Conservation (phyloP, 2,329 filamentous ascomycete species). For the Laburnicola sp. region DNA sequence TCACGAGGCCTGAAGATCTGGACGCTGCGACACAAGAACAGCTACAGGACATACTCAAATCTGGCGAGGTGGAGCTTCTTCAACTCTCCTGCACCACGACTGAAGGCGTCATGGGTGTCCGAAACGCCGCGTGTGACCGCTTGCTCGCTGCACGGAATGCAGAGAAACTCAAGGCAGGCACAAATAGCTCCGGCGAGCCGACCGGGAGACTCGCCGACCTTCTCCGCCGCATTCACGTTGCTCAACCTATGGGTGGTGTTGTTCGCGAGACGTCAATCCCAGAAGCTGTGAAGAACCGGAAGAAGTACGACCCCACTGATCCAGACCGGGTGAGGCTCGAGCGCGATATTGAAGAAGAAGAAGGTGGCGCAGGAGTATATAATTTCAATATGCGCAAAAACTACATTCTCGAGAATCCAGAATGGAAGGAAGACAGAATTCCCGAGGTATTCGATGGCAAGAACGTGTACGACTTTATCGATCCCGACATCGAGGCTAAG, state of each 20-base stretch:
- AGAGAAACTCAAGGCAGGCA: slow-evolving; percentile 89
- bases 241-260: slow-evolving; percentile 82
- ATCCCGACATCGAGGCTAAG: slow-evolving; percentile 94
- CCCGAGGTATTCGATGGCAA: slow-evolving; percentile 93
- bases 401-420: slow-evolving; percentile 82
- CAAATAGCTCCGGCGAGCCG: slow-evolving; percentile 73
- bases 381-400: slow-evolving; percentile 88
- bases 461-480: slow-evolving; percentile 97
- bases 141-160: slow-evolving; percentile 90
- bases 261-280: slow-evolving; percentile 84
- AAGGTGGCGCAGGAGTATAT: slow-evolving; percentile 94
- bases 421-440: slow-evolving; percentile 96
- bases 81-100: slow-evolving; percentile 94
- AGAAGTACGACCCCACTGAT: slow-evolving; percentile 89
- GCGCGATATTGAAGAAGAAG: slow-evolving; percentile 85
- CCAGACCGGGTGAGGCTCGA: slow-evolving; percentile 81
- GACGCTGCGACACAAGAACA: slow-evolving; percentile 76
- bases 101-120: slow-evolving; percentile 90
- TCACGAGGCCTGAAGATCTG: slow-evolving; percentile 83
- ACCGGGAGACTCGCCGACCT: slow-evolving; percentile 86
- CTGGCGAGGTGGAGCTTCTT: slow-evolving; percentile 87
- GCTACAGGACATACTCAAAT: slow-evolving; percentile 78
- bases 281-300: slow-evolving; percentile 74
- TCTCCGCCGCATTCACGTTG: slow-evolving; percentile 92
- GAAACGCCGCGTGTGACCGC: slow-evolving; percentile 91